phyloP scores from a whole-genome alignment of 2,329 filamentous ascomycete genomes.

The Phaeosphaeriaceae sp. region DNA sequence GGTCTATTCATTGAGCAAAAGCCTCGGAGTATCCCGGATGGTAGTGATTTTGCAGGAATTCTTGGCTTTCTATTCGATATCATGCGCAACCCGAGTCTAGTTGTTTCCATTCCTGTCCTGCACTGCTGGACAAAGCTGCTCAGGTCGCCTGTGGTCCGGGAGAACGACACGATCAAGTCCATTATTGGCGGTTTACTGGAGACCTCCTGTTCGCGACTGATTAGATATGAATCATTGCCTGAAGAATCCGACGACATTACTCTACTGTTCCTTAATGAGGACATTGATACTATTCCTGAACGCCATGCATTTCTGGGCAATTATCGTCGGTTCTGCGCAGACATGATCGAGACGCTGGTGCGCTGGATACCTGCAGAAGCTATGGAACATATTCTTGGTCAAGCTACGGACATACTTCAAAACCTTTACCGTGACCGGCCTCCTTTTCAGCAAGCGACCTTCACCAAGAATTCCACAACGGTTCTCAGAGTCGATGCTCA shows the following conservation, averaged over 20 bases:
- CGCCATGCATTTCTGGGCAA: conserved; percentile 95
- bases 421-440: conserved; percentile 76
- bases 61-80: conserved; percentile 80
- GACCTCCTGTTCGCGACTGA: conserved; percentile 79
- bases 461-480: conserved; percentile 72
- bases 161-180: conserved; percentile 64
- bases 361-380: conserved; percentile 82
- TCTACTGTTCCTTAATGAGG: conserved; percentile 82
- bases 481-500: conserved; percentile 84
- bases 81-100: conserved; percentile 82
- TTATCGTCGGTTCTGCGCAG: conserved; percentile 87
- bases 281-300: conserved; percentile 93
- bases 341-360: conserved; percentile 86
- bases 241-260: conserved; percentile 82
- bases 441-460: conserved; percentile 62
- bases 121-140: conserved; percentile 89
- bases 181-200: conserved; percentile 80
- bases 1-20: conserved; percentile 84
- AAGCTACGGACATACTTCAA: conserved; percentile 75
- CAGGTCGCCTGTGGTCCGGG: conserved; percentile 71
- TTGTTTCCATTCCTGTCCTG: conserved; percentile 90
- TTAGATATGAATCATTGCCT: conserved; percentile 86
- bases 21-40: conserved; percentile 68
- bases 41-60: conserved; percentile 74
- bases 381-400: conserved; percentile 82